A percentile compares a stretch with the other conserved stretches of the same genome.
Evolutionary conservation across 2,329 filamentous ascomycete species (phyloP).

Genomic region (Pseudogymnoascus sp.): DNA sequence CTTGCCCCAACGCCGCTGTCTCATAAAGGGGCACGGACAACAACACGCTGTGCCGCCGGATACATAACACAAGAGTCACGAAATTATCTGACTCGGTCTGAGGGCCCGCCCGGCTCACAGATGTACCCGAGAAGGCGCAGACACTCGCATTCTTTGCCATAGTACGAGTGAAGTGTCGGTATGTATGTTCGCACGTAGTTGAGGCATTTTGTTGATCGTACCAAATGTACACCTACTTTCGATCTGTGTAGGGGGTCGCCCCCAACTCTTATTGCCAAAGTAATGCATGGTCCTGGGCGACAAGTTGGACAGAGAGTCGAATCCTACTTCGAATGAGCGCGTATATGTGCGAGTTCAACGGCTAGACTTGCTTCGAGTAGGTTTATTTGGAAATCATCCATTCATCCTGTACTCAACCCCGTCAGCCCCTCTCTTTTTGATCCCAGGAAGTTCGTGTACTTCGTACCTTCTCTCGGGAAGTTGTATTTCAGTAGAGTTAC

Average conservation of each 20-base stretch:
- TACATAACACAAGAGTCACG: slow-evolving; percentile 3
- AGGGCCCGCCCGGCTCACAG: neutral
- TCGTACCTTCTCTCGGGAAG: neutral
- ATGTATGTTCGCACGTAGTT: neutral
- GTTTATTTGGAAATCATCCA: neutral
- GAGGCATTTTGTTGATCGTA: slow-evolving; percentile 3
- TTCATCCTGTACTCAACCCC: neutral
- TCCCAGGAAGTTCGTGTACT: slow-evolving; percentile 3
- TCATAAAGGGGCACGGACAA: slow-evolving; percentile 10
- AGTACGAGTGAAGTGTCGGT: neutral
- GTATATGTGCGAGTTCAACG: neutral
- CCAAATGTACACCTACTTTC: neutral
- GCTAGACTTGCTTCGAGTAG: neutral
- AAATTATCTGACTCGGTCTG: slow-evolving; percentile 6
- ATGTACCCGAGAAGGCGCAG: slow-evolving; percentile 1
- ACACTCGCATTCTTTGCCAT: slow-evolving; percentile 2
- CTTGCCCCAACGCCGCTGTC: neutral
- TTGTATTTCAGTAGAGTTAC: neutral
- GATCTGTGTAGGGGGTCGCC: slow-evolving; percentile 1
- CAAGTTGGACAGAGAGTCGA: neutral
- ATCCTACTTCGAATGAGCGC: neutral
- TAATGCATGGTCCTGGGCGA: neutral
- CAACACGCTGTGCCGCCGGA: slow-evolving; percentile 3
- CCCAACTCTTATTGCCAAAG: slow-evolving; percentile 6
- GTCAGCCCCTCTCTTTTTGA: slow-evolving; percentile 5